Evolutionary conservation across 306 rosid species (phyloP), one percentile per base, ranked within the genome.

Genomic region (Cucumis melo): DNA sequence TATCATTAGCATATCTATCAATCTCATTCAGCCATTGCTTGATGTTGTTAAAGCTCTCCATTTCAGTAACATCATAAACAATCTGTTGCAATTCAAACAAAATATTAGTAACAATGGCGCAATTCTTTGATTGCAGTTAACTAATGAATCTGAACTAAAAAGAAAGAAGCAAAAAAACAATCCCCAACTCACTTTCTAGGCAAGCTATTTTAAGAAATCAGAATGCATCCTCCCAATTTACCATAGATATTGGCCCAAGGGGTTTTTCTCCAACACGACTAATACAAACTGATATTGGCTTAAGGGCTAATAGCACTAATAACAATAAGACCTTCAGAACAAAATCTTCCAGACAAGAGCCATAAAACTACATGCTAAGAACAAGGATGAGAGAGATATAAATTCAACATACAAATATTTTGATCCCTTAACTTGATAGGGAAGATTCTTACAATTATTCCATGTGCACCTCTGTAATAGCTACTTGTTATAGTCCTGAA

Each of bases 401-500:
- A 29, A 32, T 5, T 39, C 5, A 8, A 19, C 27, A 58, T 41
- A 19, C 60, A 21, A 50, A 21, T 29, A 32, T 65, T 75, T 60
- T 51, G 38, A 38, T 51, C 50, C 24, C 13, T 60, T 38, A 73
- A 21, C 58, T 62, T 12, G n/a, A 80, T 12, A 61, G 60, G 65
- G 57, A 66, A 67, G 23, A 79, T 50, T 19, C 87, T 87, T 78
- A 93, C 98, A 85, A 94, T 94, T 61, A 94, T 94, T 76, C 98
- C 98, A 80, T 94, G 98, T 4, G 98, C 98, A 81, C 98, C 98
- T 81, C 98, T 84, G 78, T 94, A 94, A 78, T 94, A 94, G 83
- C 98, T 94, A 88, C 98, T 94, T 75, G 98, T 94, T 82, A 94
- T 94, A 24, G 98, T 94, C 82, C 98, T 86, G 89, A 94, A 94